Conservation (phyloP, 2,329 filamentous ascomycete species). For the Aureobasidium subglaciale region DNA sequence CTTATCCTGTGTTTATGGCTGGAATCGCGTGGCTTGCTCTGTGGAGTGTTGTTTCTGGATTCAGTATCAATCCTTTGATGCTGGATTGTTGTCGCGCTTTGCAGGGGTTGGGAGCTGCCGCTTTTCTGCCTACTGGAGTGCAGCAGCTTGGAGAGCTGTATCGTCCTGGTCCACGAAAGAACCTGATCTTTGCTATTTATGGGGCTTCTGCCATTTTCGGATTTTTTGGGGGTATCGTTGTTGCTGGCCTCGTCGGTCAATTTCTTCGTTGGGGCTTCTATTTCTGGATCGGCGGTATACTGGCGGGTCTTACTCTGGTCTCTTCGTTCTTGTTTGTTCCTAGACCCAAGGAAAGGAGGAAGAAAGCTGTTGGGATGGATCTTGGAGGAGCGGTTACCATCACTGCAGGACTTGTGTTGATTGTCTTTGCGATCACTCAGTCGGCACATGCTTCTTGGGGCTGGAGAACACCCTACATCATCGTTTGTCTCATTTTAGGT, state of each 20-base stretch:
- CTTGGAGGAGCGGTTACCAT: conserved; percentile 57
- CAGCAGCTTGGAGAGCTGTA: conserved; percentile 29
- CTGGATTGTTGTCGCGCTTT: conserved; percentile 29
- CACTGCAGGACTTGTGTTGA: conserved; percentile 57
- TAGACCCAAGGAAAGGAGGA: neutral
- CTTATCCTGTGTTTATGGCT: conserved; percentile 52
- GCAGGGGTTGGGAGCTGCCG: conserved; percentile 30
- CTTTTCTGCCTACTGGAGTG: conserved; percentile 28
- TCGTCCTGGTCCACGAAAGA: conserved; percentile 31
- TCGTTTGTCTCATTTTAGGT: conserved; percentile 57
- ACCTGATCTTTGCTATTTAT: conserved; percentile 32
- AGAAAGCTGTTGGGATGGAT: conserved; percentile 46
- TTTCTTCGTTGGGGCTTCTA: conserved; percentile 58
- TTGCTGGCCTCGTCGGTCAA: conserved; percentile 52
- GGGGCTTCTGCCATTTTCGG: conserved; percentile 49
- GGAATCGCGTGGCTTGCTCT: conserved; percentile 44
- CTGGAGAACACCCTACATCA: conserved; percentile 67
- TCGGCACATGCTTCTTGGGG: conserved; percentile 60
- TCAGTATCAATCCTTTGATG: conserved; percentile 28
- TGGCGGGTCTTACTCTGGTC: conserved; percentile 40
- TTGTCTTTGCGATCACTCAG: conserved; percentile 70
- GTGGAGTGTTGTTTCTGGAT: conserved; percentile 29
- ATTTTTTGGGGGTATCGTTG: conserved; percentile 57
- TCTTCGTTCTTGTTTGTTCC: conserved; percentile 20
- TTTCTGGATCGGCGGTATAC: conserved; percentile 57